These are phyloP conservation scores for Sarocladium brachiariae DNA, from an alignment of 2,329 filamentous ascomycete species.

Conservation along the genomic window DNA sequence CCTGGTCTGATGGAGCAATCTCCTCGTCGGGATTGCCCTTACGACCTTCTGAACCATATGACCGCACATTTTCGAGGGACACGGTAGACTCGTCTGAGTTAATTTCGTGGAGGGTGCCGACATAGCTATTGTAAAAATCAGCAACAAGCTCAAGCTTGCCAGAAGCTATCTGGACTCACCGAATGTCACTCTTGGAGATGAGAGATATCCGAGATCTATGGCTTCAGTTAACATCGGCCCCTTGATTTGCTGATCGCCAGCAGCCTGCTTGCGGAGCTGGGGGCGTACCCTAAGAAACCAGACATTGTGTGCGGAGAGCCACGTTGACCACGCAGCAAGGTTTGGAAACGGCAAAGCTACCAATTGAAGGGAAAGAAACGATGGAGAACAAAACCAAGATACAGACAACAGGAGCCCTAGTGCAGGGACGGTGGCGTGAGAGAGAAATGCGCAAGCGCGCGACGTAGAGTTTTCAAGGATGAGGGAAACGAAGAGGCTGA, in stretches of 20 bases:
- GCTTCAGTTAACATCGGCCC: conserved; percentile 7
- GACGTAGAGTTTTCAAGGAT: conserved; percentile 24
- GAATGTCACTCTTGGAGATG: conserved; percentile 96
- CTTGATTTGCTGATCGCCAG: conserved; percentile 15
- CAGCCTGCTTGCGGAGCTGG: conserved; percentile 15
- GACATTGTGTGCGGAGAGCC: conserved; percentile 39
- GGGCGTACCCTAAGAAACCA: conserved; percentile 53
- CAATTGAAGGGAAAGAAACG: conserved; percentile 16
- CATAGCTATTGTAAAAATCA: conserved; percentile 63
- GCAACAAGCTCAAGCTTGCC: conserved; percentile 4
- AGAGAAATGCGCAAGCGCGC: conserved; percentile 13
- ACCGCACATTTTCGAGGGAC: conserved; percentile 91
- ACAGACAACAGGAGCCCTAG: conserved; percentile 14
- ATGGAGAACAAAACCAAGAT: conserved; percentile 11
- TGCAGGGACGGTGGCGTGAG: conserved; percentile 13
- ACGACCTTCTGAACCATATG: conserved; percentile 89
- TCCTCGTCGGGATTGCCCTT: conserved; percentile 72
- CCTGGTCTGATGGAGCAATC: conserved; percentile 73
- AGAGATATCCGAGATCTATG: conserved; percentile 87
- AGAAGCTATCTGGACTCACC: conserved; percentile 48
- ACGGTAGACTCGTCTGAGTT: conserved; percentile 96
- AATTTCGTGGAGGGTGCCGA: conserved; percentile 94
- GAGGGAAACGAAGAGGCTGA: conserved; percentile 12
- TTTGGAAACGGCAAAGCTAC: conserved; percentile 14
- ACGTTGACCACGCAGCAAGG: conserved; percentile 36